phyloP scores from a whole-genome alignment of 1,284 basidiomycete species.

The Amylostereum areolatum region DNA sequence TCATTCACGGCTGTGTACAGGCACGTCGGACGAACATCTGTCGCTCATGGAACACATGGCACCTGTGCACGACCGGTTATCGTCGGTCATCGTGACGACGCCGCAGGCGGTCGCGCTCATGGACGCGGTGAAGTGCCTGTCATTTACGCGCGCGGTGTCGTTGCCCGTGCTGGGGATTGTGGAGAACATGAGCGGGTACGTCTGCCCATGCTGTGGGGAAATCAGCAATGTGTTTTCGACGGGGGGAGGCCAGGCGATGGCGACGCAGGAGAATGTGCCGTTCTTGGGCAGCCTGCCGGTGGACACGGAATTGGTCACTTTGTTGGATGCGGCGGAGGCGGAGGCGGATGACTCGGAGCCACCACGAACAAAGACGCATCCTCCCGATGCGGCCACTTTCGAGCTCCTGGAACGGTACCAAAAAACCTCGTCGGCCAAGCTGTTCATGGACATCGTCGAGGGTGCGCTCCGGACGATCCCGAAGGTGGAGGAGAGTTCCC shows the following conservation, averaged over 20 bases:
- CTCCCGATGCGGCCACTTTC: conserved; percentile 34
- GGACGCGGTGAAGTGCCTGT: conserved; percentile 94
- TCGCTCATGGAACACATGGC: conserved; percentile 92
- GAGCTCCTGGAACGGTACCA: conserved; percentile 49
- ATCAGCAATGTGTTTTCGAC: conserved; percentile 94
- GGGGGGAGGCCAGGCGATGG: conserved; percentile 89
- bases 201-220: conserved; percentile 93
- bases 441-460: conserved; percentile 52
- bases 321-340: conserved; percentile 70
- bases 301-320: conserved; percentile 84
- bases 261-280: conserved; percentile 61
- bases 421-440: conserved; percentile 53
- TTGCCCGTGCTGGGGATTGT: conserved; percentile 92
- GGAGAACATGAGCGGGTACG: conserved; percentile 99
- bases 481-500: conserved; percentile 1
- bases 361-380: too few species aligned
- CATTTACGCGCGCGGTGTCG: conserved; percentile 84
- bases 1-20: conserved; percentile 33
- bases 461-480: conserved; percentile 27
- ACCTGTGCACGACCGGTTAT: conserved; percentile 77
- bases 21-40: conserved; percentile 98
- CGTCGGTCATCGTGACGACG: conserved; percentile 93
- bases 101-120: conserved; percentile 95
- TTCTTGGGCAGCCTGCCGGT: conserved; percentile 93
- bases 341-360: conserved; percentile 7